Conservation (phyloP, 2,329 filamentous ascomycete species). For the Sordariomycetes sp. region DNA sequence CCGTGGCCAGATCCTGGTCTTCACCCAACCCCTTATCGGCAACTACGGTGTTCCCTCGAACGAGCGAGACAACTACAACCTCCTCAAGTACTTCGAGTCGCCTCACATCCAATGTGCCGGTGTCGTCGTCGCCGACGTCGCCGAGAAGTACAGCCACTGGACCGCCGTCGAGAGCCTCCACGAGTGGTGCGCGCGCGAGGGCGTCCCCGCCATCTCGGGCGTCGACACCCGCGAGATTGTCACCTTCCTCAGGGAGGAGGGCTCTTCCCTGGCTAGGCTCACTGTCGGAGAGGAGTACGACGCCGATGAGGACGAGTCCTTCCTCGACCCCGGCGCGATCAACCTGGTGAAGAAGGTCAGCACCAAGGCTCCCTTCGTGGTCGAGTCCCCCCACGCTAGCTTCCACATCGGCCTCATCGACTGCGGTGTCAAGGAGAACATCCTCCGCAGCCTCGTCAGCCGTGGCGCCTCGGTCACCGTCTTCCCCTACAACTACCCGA, state of each 20-base stretch:
- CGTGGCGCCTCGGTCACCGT: slow-evolving; percentile 88
- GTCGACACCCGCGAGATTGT: slow-evolving; percentile 97
- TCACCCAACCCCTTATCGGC: slow-evolving; percentile 94
- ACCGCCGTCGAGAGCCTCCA: slow-evolving; percentile 90
- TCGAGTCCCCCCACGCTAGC: slow-evolving; percentile 71
- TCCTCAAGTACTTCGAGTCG: slow-evolving; percentile 96
- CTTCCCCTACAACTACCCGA: slow-evolving; percentile 93
- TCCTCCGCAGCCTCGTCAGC: slow-evolving; percentile 84
- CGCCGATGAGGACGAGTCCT: slow-evolving; percentile 94
- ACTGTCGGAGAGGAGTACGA: slow-evolving; percentile 96
- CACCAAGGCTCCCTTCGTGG: slow-evolving; percentile 96
- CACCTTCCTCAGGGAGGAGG: slow-evolving; percentile 89
- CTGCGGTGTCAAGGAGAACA: slow-evolving; percentile 99
- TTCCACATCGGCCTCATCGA: slow-evolving; percentile 92
- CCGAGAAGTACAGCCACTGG: slow-evolving; percentile 94
- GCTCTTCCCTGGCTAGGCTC: slow-evolving; percentile 90
- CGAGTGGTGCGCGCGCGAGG: slow-evolving; percentile 93
- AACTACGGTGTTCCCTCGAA: slow-evolving; percentile 95
- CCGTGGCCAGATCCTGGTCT: slow-evolving; percentile 92
- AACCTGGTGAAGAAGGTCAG: slow-evolving; percentile 93
- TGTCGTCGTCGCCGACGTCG: slow-evolving; percentile 91
- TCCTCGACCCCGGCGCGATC: slow-evolving; percentile 89
- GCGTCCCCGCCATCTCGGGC: slow-evolving; percentile 89
- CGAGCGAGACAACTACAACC: slow-evolving; percentile 74
- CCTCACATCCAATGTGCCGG: slow-evolving; percentile 94